phyloP scores from a whole-genome alignment of 1,284 basidiomycete genomes.

The Schizophyllum commune region DNA sequence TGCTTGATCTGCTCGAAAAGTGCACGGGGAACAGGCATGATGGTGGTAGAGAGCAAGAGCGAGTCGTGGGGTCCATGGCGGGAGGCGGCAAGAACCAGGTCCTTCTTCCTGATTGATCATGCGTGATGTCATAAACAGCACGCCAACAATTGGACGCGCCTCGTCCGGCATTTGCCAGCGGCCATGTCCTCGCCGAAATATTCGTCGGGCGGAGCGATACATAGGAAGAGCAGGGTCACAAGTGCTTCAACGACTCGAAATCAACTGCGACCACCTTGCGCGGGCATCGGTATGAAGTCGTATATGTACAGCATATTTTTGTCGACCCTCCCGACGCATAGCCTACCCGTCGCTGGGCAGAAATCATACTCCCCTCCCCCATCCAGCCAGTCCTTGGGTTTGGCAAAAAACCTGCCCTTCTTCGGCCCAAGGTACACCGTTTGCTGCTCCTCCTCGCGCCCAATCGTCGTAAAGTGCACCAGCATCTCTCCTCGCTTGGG shows the following conservation, averaged over 20 bases:
- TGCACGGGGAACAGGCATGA: conserved; percentile 8
- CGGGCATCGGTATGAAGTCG: neutral
- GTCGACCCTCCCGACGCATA: neutral
- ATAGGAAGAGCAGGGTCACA: no score
- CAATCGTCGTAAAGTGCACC: neutral
- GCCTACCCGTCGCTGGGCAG: neutral
- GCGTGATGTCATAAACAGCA: neutral
- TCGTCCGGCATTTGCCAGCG: no score
- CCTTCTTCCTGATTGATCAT: neutral
- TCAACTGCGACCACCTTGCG: no score
- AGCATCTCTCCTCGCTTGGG: neutral
- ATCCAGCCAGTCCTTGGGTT: neutral
- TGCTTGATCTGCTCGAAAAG: conserved; percentile 65
- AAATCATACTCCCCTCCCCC: neutral
- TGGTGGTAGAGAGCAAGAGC: neutral
- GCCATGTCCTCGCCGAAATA: no score
- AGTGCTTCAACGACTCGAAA: no score
- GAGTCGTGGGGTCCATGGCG: neutral
- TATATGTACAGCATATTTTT: neutral
- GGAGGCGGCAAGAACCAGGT: neutral
- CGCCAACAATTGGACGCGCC: neutral
- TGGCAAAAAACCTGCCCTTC: neutral
- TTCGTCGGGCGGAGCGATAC: no score
- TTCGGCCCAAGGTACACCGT: neutral
- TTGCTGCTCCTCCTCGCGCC: neutral